phyloP scores from a whole-genome alignment of 305 asterid genomes.

The Salvia sclarea region DNA sequence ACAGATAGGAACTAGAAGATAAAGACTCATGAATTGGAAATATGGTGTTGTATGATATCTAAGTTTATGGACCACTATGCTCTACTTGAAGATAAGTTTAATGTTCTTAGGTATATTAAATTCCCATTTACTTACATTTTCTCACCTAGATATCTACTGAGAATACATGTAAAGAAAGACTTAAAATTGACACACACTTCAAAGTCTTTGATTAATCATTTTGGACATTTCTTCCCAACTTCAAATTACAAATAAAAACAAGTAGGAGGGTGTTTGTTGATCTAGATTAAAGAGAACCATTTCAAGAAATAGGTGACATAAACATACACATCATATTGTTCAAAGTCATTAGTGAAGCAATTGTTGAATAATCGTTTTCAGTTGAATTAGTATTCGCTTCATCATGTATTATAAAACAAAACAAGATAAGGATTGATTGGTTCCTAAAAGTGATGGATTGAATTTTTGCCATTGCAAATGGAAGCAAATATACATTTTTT shows the following conservation, averaged over 20 bases:
- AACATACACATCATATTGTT: conserved; percentile 17
- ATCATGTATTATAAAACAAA: not conserved
- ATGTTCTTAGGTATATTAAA: conserved; percentile 1
- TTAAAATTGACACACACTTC: conserved; percentile 20
- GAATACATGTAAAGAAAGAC: conserved; percentile 17
- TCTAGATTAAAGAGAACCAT: conserved; percentile 1
- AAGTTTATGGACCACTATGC: not conserved
- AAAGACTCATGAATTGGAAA: not conserved
- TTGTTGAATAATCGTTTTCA: conserved; percentile 15
- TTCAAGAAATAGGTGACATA: conserved; percentile 2
- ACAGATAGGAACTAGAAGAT: not conserved
- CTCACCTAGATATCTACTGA: not conserved
- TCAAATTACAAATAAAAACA: conserved; percentile 1
- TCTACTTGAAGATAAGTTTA: conserved; percentile 6
- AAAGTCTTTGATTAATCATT: conserved; percentile 23
- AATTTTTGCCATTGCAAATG: conserved; percentile 10
- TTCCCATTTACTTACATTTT: not conserved
- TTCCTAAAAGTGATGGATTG: conserved; percentile 20
- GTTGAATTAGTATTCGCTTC: conserved; percentile 33
- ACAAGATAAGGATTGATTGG: conserved; percentile 14
- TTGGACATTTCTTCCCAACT: conserved; percentile 20
- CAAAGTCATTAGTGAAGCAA: conserved; percentile 17
- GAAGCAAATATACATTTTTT: conserved; percentile 8
- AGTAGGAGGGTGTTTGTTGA: not conserved
- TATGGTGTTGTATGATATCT: not conserved